Evolutionary conservation across 768 basidiomycete species (phyloP), one percentile per base, ranked within the genome.

Genomic region (Russula earlei): DNA sequence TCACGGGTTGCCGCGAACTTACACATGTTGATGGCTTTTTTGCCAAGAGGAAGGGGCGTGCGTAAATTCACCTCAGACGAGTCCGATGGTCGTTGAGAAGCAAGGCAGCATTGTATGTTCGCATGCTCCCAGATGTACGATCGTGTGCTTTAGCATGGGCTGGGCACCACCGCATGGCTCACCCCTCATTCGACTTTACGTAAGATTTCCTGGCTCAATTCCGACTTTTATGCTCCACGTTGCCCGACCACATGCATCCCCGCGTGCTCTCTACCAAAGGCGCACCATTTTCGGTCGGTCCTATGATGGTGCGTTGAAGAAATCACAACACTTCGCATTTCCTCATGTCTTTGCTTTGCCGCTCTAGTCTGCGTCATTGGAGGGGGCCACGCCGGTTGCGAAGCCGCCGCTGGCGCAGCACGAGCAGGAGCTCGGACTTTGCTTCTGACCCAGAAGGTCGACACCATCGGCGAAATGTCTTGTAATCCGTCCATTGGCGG

Each of bases 401-500:
- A 95, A 67, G 92, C 92, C 1, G 91, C 92, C 0, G 81, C 91
- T 5, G 92, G 85, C 2, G 78, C 91, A 15, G 91, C 92, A 1
- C 76, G 92, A 43, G 80, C 85, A 0, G 91, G 92, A 1, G 91
- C 91, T 2, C 76, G 78, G 59, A 93, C 91, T 0, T 63, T 91
- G 9, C 74, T 95, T 8, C 68, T 95, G 54, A 95, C 92, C 1
- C 91, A 92, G 67, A 84, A 79, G 50, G 65, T 89, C 15, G 83
- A 87, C 48, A 91, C 83, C 0, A 80, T 95, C 44, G 92, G 92
- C 33, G 82, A 81, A 59, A 72, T 95, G 64, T 92, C 90, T 20
- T 95, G 92, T 64, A 95, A 95, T 67, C 92, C 92, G 2, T 91
- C 88, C 1, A 86, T 94, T 56, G 92, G 92, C 7, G 91, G 91